Evolutionary conservation across 73 alveolate species (phyloP), one percentile per base, ranked within the genome.

Genomic region (Durusdinium trenchii): DNA sequence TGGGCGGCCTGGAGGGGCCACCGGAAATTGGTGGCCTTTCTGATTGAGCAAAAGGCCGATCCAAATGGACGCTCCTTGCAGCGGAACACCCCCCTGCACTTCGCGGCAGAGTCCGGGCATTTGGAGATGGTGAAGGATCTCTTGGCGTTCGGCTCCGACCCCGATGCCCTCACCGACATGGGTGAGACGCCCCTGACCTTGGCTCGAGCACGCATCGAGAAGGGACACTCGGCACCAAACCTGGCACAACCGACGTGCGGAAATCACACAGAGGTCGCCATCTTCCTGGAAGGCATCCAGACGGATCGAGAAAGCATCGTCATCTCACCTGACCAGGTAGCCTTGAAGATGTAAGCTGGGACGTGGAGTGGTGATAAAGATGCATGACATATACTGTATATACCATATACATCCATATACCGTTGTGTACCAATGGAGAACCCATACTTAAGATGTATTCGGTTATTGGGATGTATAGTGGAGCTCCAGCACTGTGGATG

Each of bases 1-100:
- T 84, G 94, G 94, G 94, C 94, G 9, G 94, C 94, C 51, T 84
- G 94, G 94, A 73, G 94, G 54, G 94, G 94, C 20, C 94, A 84
- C 36, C 40, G 76, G 7, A 75, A 84, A 35, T 3, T 84, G 76
- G 76, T 84, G 51, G 54, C 43, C 36, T 51, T 84, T n/a, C 51
- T 84, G 76, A 51, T 84, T 40, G 75, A 48, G 52, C 76, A 84
- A 51, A 84, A 84, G 76, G 94, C 94, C 23, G 94, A 84, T 84
- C 94, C 94, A 48, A 84, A 84, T 75, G 51, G 94, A 36, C 75
- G 75, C 50, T 84, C 94, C 73, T 36, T 84, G 94, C 94, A 84
- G n/a, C 73, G 94, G 36, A 84, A 84, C 76, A 84, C 94, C 40
- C 94, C 94, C 14, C 75, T 84, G 94, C 94, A 84, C 94, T 84